Conservation (phyloP, 2,329 filamentous ascomycete species). For the Cladosporium sphaerospermum region DNA sequence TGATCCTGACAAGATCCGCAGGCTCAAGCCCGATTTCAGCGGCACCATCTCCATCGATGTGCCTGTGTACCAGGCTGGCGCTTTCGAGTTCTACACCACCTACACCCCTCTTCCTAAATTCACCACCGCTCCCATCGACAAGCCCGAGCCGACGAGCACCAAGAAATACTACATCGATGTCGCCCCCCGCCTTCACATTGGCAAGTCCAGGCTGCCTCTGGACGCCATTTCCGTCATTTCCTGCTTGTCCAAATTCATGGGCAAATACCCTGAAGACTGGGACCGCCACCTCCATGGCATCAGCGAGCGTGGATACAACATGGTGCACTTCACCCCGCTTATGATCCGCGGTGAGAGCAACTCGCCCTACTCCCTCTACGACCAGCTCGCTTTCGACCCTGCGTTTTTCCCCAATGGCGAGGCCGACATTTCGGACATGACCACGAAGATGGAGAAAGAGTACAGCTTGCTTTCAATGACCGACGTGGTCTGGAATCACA, state of each 20-base stretch:
- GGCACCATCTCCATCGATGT: conserved; percentile 84
- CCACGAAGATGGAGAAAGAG: conserved; percentile 74
- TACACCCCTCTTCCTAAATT: conserved; percentile 82
- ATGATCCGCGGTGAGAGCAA: conserved; percentile 85
- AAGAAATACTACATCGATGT: conserved; percentile 89
- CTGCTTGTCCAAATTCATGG: conserved; percentile 96
- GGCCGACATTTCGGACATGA: conserved; percentile 68
- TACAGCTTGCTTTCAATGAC: conserved; percentile 82
- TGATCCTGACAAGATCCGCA: conserved; percentile 34
- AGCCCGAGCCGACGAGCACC: conserved; percentile 52
- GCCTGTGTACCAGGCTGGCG: conserved; percentile 73
- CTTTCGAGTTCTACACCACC: conserved; percentile 91
- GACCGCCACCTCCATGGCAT: conserved; percentile 83
- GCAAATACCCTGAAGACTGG: conserved; percentile 84
- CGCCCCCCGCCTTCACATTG: conserved; percentile 69
- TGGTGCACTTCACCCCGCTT: conserved; percentile 96
- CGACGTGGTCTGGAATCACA: conserved; percentile 97
- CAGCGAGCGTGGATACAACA: conserved; percentile 89
- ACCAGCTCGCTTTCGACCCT: conserved; percentile 83
- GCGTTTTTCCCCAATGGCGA: conserved; percentile 78
- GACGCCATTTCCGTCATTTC: conserved; percentile 89
- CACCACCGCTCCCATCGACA: conserved; percentile 48
- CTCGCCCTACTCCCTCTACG: conserved; percentile 93
- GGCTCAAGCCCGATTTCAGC: conserved; percentile 88
- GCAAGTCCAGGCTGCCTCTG: conserved; percentile 68